Evolutionary conservation across 768 basidiomycete species (phyloP), one percentile per base, ranked within the genome.

Genomic region (Dentipellis fragilis): DNA sequence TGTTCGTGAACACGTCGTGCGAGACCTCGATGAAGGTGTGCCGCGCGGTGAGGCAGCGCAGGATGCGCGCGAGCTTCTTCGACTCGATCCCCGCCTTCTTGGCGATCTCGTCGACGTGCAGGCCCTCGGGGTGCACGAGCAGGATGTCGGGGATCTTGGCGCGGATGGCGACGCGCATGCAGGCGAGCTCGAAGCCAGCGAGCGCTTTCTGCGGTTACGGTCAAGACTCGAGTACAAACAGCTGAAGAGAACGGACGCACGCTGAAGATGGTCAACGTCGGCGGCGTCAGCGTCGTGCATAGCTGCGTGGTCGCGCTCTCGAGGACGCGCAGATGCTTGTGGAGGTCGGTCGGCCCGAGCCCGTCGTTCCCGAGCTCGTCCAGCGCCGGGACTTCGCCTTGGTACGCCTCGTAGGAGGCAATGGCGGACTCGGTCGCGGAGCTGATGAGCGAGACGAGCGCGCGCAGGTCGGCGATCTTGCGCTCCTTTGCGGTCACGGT

Each of bases 11-110:
- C 0, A 73, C 70, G 48, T 73, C 66, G 11, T 60, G 62, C 34
- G 62, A 59, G 3, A 74, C 73, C 68, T 75, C 74, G 36, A 62
- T 56, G 61, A 74, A 78, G 53, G 66, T 65, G 58, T 77, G 73
- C 49, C 67, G 72, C 10, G 72, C 67, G 10, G 72, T 69, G 3
- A 78, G 68, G 4, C 68, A 58, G 2, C 75, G 69, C 45, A 78
- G 54, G 45, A 77, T 66, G 3, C 74, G 67, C 0, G 65, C 65
- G 2, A 77, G 63, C 54, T 76, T 78, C 22, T 55, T 63, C 4
- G 58, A 54, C 16, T 75, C 65, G 4, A 75, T 54, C 3, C 70
- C 67, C 2, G 71, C 59, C 48, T 62, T 62, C n/a, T 58, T 36
- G 10, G 65, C 63, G 2, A 77, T 56, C 6, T 73, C 71, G 4